Evolutionary conservation across 2,329 filamentous ascomycete genomes (phyloP).

Genomic region (Chrysosporium queenslandicum): DNA sequence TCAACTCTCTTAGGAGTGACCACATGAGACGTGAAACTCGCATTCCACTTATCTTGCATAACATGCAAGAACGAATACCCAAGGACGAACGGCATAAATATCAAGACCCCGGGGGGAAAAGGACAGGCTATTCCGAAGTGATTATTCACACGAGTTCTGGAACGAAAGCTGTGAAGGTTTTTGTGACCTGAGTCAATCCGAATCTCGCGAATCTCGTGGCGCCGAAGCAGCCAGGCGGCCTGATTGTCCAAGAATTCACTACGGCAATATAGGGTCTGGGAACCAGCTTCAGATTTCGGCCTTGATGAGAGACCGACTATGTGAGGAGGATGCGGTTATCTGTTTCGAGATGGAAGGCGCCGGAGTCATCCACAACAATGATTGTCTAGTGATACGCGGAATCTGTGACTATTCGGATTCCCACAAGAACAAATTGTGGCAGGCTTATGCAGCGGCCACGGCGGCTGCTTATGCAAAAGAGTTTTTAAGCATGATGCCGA

Average conservation of each 20-base stretch:
- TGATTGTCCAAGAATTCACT: not conserved
- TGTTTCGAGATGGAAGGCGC: conserved; percentile 19
- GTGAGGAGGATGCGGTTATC: not conserved
- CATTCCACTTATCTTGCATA: conserved; percentile 17
- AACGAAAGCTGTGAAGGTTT: no score
- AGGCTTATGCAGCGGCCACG: conserved; percentile 18
- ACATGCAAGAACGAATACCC: conserved; percentile 17
- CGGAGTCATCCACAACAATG: conserved; percentile 13
- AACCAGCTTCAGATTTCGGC: not conserved
- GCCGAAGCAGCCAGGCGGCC: no score
- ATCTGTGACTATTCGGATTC: conserved; percentile 21
- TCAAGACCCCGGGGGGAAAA: conserved; percentile 10
- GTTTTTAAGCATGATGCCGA: conserved; percentile 13
- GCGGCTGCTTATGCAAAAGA: conserved; percentile 19
- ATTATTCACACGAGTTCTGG: conserved; percentile 24
- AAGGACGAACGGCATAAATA: not conserved
- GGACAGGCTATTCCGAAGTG: conserved; percentile 21
- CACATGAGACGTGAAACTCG: conserved; percentile 12
- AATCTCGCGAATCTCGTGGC: no score
- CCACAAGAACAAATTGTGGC: conserved; percentile 18
- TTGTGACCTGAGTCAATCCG: no score
- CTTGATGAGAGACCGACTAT: not conserved
- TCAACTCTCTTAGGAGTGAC: not conserved
- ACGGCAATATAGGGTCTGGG: not conserved
- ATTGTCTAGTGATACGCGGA: conserved; percentile 19